These are phyloP conservation scores for Cudoniella acicularis DNA, from an alignment of 495 filamentous ascomycete species.

Conservation along the genomic window DNA sequence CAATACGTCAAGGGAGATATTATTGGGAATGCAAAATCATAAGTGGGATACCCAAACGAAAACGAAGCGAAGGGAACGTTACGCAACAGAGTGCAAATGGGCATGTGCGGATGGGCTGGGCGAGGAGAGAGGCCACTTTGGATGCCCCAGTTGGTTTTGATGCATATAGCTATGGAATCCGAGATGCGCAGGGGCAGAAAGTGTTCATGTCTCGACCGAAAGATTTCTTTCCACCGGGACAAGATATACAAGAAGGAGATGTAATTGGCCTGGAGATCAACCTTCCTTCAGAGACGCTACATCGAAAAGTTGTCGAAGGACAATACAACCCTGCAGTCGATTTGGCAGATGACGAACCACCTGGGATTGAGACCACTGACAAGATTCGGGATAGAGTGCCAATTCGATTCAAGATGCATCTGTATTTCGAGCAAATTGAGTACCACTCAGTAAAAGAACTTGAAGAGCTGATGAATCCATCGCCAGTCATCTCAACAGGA, in stretches of 20 bases:
- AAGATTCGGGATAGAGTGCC: slow-evolving; percentile 93
- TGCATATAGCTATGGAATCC: slow-evolving; percentile 91
- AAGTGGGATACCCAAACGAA: slow-evolving; percentile 48
- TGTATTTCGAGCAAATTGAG: slow-evolving; percentile 94
- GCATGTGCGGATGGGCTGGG: slow-evolving; percentile 88
- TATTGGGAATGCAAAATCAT: slow-evolving; percentile 94
- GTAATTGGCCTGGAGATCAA: slow-evolving; percentile 93
- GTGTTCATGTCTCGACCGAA: slow-evolving; percentile 90
- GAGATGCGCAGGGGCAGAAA: slow-evolving; percentile 84
- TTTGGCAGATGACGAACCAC: slow-evolving; percentile 50
- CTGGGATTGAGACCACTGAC: slow-evolving; percentile 47
- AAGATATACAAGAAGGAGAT: slow-evolving; percentile 75
- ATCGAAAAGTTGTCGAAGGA: slow-evolving; percentile 83
- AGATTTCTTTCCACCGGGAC: slow-evolving; percentile 73
- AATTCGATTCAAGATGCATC: slow-evolving; percentile 86
- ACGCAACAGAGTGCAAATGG: slow-evolving; percentile 41
- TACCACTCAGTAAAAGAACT: slow-evolving; percentile 85
- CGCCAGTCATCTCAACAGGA: slow-evolving; percentile 45
- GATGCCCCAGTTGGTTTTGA: slow-evolving; percentile 95
- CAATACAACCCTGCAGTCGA: slow-evolving; percentile 83
- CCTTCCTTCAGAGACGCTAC: slow-evolving; percentile 76
- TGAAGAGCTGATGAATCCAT: slow-evolving; percentile 77
- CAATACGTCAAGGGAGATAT: slow-evolving; percentile 83
- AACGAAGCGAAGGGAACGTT: slow-evolving; percentile 13
- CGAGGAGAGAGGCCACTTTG: slow-evolving; percentile 81